Evolutionary conservation across 2,329 filamentous ascomycete species (phyloP), one percentile per base, ranked within the genome.

Genomic region (Ramularia endophylla): DNA sequence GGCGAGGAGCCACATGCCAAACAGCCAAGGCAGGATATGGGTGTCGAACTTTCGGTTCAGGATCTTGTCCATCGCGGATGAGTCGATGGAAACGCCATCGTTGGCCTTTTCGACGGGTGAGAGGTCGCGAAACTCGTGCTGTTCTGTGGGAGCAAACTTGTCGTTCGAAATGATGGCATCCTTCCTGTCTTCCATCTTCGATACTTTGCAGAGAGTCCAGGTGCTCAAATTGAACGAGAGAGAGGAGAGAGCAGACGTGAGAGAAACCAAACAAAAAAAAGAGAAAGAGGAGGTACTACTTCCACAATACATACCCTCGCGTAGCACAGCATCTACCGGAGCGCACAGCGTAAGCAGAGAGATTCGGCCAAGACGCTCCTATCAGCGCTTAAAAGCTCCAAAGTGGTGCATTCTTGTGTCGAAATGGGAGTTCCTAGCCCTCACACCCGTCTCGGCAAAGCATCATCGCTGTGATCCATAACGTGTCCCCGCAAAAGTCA

Each of bases 1-100:
- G 8, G 67, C 64, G 11, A 70, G 58, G 3, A 70, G 60, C 65
- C 66, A 70, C 17, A 71, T 58, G 9, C 59, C 58, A 29, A 70
- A 70, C 4, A 70, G 55, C 65, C 64, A 69, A 3, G 67, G 66
- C 5, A 71, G 50, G 28, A 71, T 60, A 30, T 65, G 66, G 1
- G 47, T 33, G 51, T 70, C 67, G 40, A 70, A 63, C 33, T 65
- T 17, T 34, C 31, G 31, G 19, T 34, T 34, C 11, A 34, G 16
- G 16, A 12, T 8, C n/a, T 13, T 19, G 19, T 34, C 17, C 31
- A 34, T 15, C 17, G 31, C 31, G n/a, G n/a, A n/a, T 12, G 13
- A 6, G 19, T 34, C 31, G 13, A 25, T 25, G 22, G 22, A 11
- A 25, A 25, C 22, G 11, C n/a, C 17, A 34, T 34, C 16, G 16